phyloP scores from a whole-genome alignment of 2,329 filamentous ascomycete species.

The Helotiales sp. region DNA sequence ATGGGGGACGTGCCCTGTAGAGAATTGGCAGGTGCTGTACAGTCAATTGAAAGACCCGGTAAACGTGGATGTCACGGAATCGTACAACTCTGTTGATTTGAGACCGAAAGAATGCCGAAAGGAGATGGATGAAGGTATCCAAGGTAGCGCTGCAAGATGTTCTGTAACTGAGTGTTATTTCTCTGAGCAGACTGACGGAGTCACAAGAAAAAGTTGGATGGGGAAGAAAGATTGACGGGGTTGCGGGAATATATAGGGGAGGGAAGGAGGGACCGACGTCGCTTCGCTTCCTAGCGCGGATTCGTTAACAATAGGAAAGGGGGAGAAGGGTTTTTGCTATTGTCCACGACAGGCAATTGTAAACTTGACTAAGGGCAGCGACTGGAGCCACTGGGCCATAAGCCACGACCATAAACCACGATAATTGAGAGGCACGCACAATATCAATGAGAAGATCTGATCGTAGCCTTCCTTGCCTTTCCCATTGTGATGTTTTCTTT shows the following conservation, averaged over 20 bases:
- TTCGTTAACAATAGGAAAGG: not conserved
- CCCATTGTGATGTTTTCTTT: not conserved
- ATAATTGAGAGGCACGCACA: no score
- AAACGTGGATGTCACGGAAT: not conserved
- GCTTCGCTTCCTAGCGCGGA: not conserved
- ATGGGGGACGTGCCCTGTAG: not conserved
- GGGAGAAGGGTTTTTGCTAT: not conserved
- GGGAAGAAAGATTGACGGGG: not conserved
- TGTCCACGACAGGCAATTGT: not conserved
- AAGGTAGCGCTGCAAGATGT: not conserved
- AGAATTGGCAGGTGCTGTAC: not conserved
- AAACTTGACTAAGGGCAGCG: not conserved
- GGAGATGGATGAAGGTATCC: not conserved
- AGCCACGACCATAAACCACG: no score
- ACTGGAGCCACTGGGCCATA: no score
- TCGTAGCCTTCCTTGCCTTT: not conserved
- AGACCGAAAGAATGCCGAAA: not conserved
- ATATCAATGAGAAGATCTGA: not conserved
- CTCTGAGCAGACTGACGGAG: not conserved
- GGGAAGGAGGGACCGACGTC: not conserved
- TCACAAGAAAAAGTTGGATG: no score
- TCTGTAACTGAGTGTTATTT: not conserved
- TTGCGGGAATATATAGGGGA: not conserved
- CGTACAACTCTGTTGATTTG: not conserved
- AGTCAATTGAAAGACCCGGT: not conserved